Evolutionary conservation across 192 early-diverging fungal genomes (phyloP).

Genomic region (Coemansia sp.): DNA sequence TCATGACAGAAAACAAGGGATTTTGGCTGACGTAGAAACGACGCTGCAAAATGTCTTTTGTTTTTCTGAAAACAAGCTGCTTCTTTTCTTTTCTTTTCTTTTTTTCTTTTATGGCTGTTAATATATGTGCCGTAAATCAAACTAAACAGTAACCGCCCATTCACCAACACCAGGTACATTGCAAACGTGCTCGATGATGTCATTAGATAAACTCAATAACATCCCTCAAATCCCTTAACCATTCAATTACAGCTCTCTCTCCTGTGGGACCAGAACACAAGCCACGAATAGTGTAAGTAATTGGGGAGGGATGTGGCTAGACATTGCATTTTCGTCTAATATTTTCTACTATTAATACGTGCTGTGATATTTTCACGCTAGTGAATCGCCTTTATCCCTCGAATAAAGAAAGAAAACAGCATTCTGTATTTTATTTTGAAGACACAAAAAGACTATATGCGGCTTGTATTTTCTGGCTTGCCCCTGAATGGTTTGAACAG

Average conservation of each 20-base stretch:
- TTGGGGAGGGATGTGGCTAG: conserved; percentile 11
- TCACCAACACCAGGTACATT: background rate
- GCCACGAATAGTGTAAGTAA: conserved; percentile 3
- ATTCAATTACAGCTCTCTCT: background rate
- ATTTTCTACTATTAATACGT: conserved; percentile 2
- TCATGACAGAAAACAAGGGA: background rate
- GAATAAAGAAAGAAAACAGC: background rate
- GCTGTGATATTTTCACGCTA: conserved; percentile 7
- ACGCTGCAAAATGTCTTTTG: background rate
- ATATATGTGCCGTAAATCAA: background rate
- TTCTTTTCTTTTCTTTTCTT: background rate
- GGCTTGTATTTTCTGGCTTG: background rate
- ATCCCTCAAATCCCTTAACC: conserved; percentile 1
- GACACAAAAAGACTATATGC: background rate
- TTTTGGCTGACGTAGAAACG: background rate
- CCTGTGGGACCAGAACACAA: background rate
- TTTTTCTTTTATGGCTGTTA: background rate
- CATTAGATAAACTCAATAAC: background rate
- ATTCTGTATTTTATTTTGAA: background rate
- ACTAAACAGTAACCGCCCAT: background rate
- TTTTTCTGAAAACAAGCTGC: no score
- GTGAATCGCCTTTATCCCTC: conserved; percentile 1
- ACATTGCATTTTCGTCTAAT: conserved; percentile 5
- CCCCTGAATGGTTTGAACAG: background rate
- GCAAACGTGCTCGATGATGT: conserved; percentile 15